These are phyloP conservation scores for Talaromyces sp. DNA, from an alignment of 2,329 filamentous ascomycete species.

Conservation along the genomic window DNA sequence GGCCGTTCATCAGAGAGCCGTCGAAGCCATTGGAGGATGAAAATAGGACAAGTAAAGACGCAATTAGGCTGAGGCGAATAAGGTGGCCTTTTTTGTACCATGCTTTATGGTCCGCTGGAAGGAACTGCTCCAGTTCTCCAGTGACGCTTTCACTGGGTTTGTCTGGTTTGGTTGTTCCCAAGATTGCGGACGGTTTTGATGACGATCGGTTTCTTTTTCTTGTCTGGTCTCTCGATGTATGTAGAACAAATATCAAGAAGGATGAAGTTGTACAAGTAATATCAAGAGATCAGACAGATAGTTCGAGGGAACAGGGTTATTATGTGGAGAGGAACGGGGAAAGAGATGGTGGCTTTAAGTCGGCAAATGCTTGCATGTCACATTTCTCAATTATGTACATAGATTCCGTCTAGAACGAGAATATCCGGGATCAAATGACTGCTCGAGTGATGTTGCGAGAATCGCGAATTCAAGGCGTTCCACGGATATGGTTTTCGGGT, in stretches of 20 bases:
- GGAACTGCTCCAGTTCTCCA: neutral
- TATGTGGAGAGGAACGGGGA: neutral
- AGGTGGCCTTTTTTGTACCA: neutral
- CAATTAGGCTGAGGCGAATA: neutral
- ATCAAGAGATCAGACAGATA: neutral
- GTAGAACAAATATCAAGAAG: neutral
- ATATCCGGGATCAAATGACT: neutral
- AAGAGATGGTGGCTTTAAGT: neutral
- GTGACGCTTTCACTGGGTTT: neutral
- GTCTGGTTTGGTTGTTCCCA: neutral
- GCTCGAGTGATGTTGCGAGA: neutral
- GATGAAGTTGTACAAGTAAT: neutral
- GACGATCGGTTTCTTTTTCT: neutral
- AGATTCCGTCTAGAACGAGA: neutral
- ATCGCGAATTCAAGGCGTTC: neutral
- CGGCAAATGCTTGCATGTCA: neutral
- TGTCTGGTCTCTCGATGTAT: neutral
- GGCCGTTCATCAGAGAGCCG: neutral
- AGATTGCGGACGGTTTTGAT: neutral
- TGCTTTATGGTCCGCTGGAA: neutral
- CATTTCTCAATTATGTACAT: neutral
- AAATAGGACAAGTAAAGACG: neutral
- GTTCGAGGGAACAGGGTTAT: neutral
- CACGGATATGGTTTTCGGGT: neutral
- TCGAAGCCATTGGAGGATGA: neutral